Evolutionary conservation across 2,329 filamentous ascomycete species (phyloP), one percentile per base, ranked within the genome.

Genomic region (Xylariaceae sp.): DNA sequence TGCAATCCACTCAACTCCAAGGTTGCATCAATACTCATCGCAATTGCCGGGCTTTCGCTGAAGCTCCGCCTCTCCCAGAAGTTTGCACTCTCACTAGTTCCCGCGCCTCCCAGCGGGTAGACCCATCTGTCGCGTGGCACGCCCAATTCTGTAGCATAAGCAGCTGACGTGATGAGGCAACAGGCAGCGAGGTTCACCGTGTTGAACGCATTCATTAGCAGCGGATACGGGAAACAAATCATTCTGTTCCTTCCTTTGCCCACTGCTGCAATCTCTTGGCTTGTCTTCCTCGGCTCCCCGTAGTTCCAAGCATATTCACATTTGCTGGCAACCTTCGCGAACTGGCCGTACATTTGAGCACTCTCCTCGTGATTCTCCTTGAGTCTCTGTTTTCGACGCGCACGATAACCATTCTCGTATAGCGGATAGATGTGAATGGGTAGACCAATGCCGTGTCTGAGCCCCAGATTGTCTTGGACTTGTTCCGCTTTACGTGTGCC

Each of bases 131-230:
- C 71, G 45, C 76, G 60, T 0, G 80, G 75, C 11, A 88, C 75
- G 0, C 77, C 77, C 1, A 88, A 69, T 41, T 77, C 66, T 40
- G 65, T 67, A 0, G 86, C 85, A 61, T 75, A 72, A 1, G 80
- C 73, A 0, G 73, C 74, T 0, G 81, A 82, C 0, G 84, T 88
- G 4, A 88, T 53, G 14, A 88, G 72, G 51, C 78, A 77, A 7
- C 84, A 82, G 0, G 75, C 80, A 2, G 84, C 78, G 13, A 88
- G 69, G 54, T 88, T 88, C 34, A 88, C 78, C 2, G 76, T 84
- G 58, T 88, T 88, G 69, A 87, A 88, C 0, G 85, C 84, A 60
- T 88, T 88, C 84, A 88, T 87, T 10, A 87, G 67, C 0, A 88
- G 69, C 0, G 84, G 83, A 67, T 88, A 88, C 13, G 86, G 85